Evolutionary conservation across 495 filamentous ascomycete genomes (phyloP), one percentile per base, ranked within the genome.

Genomic region (Lasiosphaeria miniovina): DNA sequence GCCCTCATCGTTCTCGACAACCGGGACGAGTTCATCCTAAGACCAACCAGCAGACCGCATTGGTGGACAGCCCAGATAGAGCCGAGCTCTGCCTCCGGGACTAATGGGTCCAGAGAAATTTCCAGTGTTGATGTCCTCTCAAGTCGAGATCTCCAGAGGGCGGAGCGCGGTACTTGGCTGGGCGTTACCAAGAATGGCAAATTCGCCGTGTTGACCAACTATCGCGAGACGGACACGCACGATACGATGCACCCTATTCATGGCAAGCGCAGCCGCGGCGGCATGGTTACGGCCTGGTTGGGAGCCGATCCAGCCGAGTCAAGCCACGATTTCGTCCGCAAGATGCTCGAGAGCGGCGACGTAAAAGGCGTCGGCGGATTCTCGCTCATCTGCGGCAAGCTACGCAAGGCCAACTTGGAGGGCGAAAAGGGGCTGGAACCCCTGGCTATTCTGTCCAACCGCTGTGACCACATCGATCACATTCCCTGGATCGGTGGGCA

Each of bases 151-250:
- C 68, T 82, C 14, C 77, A 82, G 57, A 73, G 81, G 17, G 72
- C 70, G 54, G 80, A 83, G 61, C 76, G 75, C 54, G 94, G 94
- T 32, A 98, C 95, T 49, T 99, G 95, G 94, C 85, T 98, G 57
- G 94, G 92, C 35, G 82, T 99, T 61, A 97, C 91, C 43, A 85
- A 80, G 59, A 77, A 86, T 36, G 94, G 94, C 14, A 90, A 90
- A 60, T 75, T 99, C 51, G 93, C 95, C 11, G 86, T 95, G 40
- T 81, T 99, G 40, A 98, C 95, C 55, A 99, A 99, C 78, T 97
- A 91, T 69, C 88, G 90, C 55, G 94, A 98, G 77, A 80, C 85
- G 53, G 84, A 83, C 49, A 71, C 76, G 12, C 67, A 77, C 61
- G 75, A 80, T 67, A 68, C 75, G 6, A 73, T 74, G 36, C 77